A percentile compares a stretch with the other conserved stretches of the same genome.
Conservation (phyloP, 768 basidiomycete genomes). For the Boletus vinaceobasis region DNA sequence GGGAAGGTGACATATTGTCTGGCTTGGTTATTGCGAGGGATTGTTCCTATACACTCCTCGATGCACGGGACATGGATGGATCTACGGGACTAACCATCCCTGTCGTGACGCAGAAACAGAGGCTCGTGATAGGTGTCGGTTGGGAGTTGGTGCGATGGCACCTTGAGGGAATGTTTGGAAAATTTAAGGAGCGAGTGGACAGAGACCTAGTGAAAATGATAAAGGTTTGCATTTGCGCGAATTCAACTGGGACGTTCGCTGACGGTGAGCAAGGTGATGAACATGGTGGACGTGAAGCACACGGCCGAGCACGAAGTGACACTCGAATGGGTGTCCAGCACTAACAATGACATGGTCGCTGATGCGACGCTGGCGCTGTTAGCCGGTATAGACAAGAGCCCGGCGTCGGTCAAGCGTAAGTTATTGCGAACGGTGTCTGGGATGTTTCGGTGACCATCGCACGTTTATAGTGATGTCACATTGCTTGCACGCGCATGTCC, state of each 20-base stretch:
- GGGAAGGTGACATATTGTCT: constrained; percentile 67
- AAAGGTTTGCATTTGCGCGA: constrained; percentile 47
- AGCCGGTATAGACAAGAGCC: constrained; percentile 85
- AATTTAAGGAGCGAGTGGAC: constrained; percentile 65
- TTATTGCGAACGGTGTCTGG: not conserved
- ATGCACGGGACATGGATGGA: constrained; percentile 82
- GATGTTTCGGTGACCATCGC: not conserved
- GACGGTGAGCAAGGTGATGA: constrained; percentile 71
- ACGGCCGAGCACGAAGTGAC: constrained; percentile 71
- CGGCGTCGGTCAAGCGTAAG: constrained; percentile 84
- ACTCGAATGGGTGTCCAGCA: constrained; percentile 90
- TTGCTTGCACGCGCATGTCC: constrained; percentile 58
- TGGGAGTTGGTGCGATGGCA: constrained; percentile 97
- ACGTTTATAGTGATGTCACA: constrained; percentile 49
- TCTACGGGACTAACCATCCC: constrained; percentile 87
- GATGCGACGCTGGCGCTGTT: constrained; percentile 89
- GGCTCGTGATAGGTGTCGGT: constrained; percentile 72
- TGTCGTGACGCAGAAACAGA: constrained; percentile 80
- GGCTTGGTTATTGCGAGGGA: constrained; percentile 90
- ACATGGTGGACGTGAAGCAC: constrained; percentile 77
- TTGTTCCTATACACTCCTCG: constrained; percentile 89
- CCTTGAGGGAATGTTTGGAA: constrained; percentile 91
- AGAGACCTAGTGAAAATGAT: constrained; percentile 58
- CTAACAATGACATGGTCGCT: constrained; percentile 96
- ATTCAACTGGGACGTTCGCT: not conserved